These are phyloP conservation scores for Skeletonema potamos DNA, from an alignment of 108 stramenopile species.

Conservation along the genomic window DNA sequence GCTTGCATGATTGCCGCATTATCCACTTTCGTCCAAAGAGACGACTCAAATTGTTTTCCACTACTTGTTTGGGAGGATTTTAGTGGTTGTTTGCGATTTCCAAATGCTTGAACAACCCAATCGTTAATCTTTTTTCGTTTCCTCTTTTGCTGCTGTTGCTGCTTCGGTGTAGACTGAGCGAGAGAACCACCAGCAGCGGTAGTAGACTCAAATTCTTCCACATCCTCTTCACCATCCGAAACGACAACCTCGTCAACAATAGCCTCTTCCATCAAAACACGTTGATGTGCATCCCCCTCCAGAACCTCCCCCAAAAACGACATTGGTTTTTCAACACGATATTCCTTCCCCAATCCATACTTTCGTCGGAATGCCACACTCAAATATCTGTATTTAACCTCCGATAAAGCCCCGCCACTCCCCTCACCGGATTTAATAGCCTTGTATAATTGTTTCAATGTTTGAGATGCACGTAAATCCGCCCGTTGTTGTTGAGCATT, in stretches of 20 bases:
- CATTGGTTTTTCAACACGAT: constrained; percentile 19
- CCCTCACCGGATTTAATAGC: constrained; percentile 8
- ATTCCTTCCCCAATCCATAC: constrained; percentile 56
- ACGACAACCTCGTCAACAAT: constrained; percentile 32
- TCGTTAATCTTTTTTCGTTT: constrained; percentile 20
- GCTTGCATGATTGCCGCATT: constrained; percentile 24
- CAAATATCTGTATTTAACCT: constrained; percentile 64
- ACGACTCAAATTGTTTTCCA: neutral
- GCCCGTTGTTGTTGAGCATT: constrained; percentile 17
- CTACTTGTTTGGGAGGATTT: neutral
- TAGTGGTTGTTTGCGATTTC: neutral
- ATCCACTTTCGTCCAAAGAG: constrained; percentile 33
- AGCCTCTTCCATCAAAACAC: constrained; percentile 16
- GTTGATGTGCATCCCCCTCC: constrained; percentile 5
- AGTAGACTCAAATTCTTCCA: neutral
- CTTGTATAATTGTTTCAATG: constrained; percentile 42
- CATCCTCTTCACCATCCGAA: constrained; percentile 17
- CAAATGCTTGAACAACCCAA: constrained; percentile 42
- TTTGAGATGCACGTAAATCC: constrained; percentile 53
- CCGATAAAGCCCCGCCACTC: constrained; percentile 49
- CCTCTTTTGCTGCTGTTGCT: neutral
- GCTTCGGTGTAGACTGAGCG: neutral
- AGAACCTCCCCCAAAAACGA: constrained; percentile 28
- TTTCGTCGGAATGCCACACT: constrained; percentile 59
- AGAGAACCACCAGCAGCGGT: neutral